These are phyloP conservation scores for Coemansia sp. DNA, from an alignment of 192 early-diverging fungal species.

Conservation along the genomic window DNA sequence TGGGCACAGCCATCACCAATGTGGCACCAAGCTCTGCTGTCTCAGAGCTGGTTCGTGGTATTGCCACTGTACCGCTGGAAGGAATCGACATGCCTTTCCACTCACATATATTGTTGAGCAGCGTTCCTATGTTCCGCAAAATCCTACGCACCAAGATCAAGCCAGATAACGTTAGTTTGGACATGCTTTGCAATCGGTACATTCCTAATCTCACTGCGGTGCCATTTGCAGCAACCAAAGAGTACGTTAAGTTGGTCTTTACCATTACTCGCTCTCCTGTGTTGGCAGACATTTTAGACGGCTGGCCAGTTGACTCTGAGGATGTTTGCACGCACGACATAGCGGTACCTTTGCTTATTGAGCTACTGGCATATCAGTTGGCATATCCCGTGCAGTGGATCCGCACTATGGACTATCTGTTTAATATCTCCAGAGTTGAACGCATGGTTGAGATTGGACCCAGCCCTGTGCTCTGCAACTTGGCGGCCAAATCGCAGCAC, in stretches of 20 bases:
- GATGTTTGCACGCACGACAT: constrained; percentile 54
- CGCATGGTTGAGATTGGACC: constrained; percentile 89
- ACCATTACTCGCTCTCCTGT: constrained; percentile 68
- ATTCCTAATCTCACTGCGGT: constrained; percentile 93
- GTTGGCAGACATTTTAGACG: constrained; percentile 65
- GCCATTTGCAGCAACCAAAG: constrained; percentile 77
- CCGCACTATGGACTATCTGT: constrained; percentile 83
- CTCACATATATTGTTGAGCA: constrained; percentile 75
- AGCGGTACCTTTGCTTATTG: constrained; percentile 66
- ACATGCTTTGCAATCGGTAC: constrained; percentile 70
- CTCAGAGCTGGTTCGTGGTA: constrained; percentile 65
- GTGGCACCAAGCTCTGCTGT: neutral
- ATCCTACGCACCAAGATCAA: constrained; percentile 73
- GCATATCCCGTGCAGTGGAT: constrained; percentile 94
- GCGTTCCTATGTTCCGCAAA: constrained; percentile 81
- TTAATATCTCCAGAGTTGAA: constrained; percentile 71
- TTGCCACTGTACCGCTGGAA: constrained; percentile 81
- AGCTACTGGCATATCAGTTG: constrained; percentile 91
- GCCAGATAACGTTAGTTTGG: constrained; percentile 64
- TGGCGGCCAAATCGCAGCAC: constrained; percentile 63
- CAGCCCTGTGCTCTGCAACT: constrained; percentile 79
- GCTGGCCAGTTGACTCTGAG: constrained; percentile 48
- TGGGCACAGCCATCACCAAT: no score
- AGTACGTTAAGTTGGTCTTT: constrained; percentile 73
- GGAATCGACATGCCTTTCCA: constrained; percentile 95